phyloP scores from a whole-genome alignment of 2,329 filamentous ascomycete species.

The Ascochyta clinopodiicola region DNA sequence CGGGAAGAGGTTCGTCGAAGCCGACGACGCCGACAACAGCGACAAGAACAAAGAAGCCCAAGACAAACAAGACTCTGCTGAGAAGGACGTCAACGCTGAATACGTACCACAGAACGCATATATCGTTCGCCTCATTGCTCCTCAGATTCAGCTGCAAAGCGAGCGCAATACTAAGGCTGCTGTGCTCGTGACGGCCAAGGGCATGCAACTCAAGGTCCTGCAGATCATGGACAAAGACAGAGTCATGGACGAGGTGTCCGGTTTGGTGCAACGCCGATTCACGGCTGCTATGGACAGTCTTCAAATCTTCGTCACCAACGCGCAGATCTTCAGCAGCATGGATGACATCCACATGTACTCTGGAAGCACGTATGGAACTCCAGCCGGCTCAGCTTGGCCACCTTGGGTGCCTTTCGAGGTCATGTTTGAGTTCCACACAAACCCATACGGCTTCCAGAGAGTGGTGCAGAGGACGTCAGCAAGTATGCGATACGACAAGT shows the following conservation, averaged over 20 bases:
- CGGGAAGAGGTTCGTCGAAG: conserved; percentile 79
- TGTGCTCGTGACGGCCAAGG: conserved; percentile 94
- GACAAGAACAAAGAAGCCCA: conserved; percentile 20
- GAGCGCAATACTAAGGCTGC: conserved; percentile 97
- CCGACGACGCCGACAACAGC: conserved; percentile 62
- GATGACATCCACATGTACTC: conserved; percentile 91
- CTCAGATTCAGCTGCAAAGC: conserved; percentile 97
- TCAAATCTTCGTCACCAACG: conserved; percentile 96
- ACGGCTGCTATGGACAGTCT: conserved; percentile 95
- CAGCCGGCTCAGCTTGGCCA: conserved; percentile 86
- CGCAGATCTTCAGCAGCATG: conserved; percentile 82
- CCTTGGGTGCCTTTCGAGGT: conserved; percentile 98
- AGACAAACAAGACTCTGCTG: conserved; percentile 27
- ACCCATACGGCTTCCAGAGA: conserved; percentile 96
- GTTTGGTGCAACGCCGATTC: conserved; percentile 92
- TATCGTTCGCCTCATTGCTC: conserved; percentile 91
- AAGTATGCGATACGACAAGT: conserved; percentile 94
- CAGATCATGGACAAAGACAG: conserved; percentile 98
- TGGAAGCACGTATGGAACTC: conserved; percentile 88
- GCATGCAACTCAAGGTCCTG: conserved; percentile 97
- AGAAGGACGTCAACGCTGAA: conserved; percentile 76
- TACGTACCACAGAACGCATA: conserved; percentile 93
- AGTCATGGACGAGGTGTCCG: conserved; percentile 90
- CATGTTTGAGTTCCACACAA: conserved; percentile 94
- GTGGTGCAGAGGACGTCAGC: conserved; percentile 97